Percentiles rank a stretch among this genome's conserved stretches.
phyloP scores from a whole-genome alignment of 805 yeast genomes.

The Cyberlindnera mrakii region DNA sequence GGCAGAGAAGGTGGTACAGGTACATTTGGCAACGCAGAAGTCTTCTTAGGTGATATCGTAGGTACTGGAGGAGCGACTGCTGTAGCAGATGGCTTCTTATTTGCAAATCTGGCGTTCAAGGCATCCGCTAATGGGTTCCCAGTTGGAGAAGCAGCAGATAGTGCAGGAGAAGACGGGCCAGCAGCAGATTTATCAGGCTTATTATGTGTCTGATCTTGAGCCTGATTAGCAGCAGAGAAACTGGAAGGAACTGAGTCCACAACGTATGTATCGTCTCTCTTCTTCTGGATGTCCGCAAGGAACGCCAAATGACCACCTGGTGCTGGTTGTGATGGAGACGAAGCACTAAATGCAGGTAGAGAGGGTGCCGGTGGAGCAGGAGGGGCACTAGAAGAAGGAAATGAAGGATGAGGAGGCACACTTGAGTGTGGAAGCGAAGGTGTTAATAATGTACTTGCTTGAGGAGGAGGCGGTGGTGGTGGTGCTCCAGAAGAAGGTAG shows the following conservation, averaged over 20 bases:
- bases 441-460: too few relatives aligned
- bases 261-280: slow-evolving; percentile 45
- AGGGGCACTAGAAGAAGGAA: slow-evolving; percentile 20
- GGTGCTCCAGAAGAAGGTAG: slow-evolving; percentile 4
- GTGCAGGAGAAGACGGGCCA: slow-evolving; percentile 13
- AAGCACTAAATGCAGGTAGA: slow-evolving; percentile 6
- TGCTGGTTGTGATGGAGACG: slow-evolving; percentile 17
- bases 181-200: slow-evolving; percentile 22
- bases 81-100: slow-evolving; percentile 6
- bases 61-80: slow-evolving; percentile 13
- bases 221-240: slow-evolving; percentile 19
- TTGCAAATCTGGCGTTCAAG: slow-evolving; percentile 10
- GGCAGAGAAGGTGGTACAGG: slow-evolving; percentile 10
- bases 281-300: slow-evolving; percentile 50
- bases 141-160: slow-evolving; percentile 15
- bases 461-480: slow-evolving; percentile 9
- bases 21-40: slow-evolving; percentile 15
- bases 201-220: slow-evolving; percentile 20
- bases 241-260: slow-evolving; percentile 33
- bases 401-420: slow-evolving; percentile 7
- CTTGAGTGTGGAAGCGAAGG: slow-evolving; percentile 11
- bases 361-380: slow-evolving; percentile 21
- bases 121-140: slow-evolving; percentile 16
- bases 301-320: slow-evolving; percentile 45
- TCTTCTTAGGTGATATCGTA: slow-evolving; percentile 8